These are phyloP conservation scores for Plasmopara viticola DNA, from an alignment of 352 stramenopile species.

Conservation along the genomic window DNA sequence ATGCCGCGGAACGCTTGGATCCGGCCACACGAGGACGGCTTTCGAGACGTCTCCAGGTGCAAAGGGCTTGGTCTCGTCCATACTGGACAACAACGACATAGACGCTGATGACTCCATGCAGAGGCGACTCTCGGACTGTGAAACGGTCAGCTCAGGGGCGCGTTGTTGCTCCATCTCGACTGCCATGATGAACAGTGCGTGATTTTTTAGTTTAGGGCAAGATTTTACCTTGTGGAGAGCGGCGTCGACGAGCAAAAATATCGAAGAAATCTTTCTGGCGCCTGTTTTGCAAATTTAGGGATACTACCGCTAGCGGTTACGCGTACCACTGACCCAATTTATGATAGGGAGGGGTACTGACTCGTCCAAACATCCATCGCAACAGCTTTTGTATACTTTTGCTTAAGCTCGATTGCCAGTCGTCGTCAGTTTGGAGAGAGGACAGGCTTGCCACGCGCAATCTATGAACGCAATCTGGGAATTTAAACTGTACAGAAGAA, in stretches of 20 bases:
- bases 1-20: conserved; percentile 11
- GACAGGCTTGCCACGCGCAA: too few relatives aligned
- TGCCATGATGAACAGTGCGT: conserved; percentile 7
- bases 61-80: conserved; percentile 14
- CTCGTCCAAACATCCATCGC: too few relatives aligned
- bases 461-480: too few relatives aligned
- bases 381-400: too few relatives aligned
- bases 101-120: neutral
- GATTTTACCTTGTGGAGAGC: conserved; percentile 10
- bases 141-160: conserved; percentile 18
- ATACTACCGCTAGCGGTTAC: neutral
- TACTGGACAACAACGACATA: neutral
- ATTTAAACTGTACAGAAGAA: too few relatives aligned
- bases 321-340: neutral
- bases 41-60: conserved; percentile 2
- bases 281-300: conserved; percentile 16
- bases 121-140: conserved; percentile 18
- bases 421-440: too few relatives aligned
- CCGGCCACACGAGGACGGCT: conserved; percentile 15
- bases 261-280: conserved; percentile 31
- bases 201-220: neutral
- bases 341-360: neutral
- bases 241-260: conserved; percentile 18
- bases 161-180: conserved; percentile 29
- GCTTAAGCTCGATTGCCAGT: too few relatives aligned